Percentiles rank a stretch among this genome's conserved stretches.
Conservation (phyloP, 164 flowering plant species). For the Stephania yunnanensis region DNA sequence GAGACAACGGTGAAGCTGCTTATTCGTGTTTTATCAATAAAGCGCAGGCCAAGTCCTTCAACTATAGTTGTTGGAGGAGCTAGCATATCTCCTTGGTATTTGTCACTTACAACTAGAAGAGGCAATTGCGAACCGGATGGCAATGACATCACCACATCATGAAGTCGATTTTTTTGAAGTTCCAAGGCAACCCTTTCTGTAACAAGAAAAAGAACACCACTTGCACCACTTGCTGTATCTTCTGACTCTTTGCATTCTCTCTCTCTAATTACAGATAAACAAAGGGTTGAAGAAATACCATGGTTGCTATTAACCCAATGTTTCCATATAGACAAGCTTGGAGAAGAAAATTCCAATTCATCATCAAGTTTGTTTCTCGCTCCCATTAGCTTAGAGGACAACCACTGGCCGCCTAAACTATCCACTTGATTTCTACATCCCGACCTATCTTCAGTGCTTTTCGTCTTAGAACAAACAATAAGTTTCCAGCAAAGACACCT, state of each 20-base stretch:
- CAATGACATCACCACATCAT: conserved; percentile 43
- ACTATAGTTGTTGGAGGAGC: conserved; percentile 26
- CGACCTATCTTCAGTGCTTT: conserved; percentile 7
- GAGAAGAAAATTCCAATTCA: conserved; percentile 45
- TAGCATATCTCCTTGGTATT: conserved; percentile 18
- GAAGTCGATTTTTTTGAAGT: conserved; percentile 48
- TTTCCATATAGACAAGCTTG: conserved; percentile 72
- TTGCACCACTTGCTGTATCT: conserved; percentile 46
- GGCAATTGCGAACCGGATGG: conserved; percentile 62
- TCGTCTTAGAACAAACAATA: conserved; percentile 42
- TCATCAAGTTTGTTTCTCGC: conserved; percentile 24
- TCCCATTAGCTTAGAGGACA: conserved; percentile 73
- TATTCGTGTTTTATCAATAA: conserved; percentile 49
- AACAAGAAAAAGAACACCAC: conserved; percentile 53
- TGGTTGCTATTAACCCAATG: conserved; percentile 37
- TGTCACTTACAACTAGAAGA: conserved; percentile 57
- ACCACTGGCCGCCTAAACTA: conserved; percentile 43
- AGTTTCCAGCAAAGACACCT: conserved; percentile 86
- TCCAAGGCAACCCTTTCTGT: conserved; percentile 52
- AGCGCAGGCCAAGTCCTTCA: conserved; percentile 42
- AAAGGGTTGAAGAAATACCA: conserved; percentile 32
- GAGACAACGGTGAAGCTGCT: conserved; percentile 32
- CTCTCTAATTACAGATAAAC: conserved; percentile 63
- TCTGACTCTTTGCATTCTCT: conserved; percentile 20
- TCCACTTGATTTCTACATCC: conserved; percentile 17